Evolutionary conservation across 208 protist species (phyloP), one percentile per base, ranked within the genome.

Genomic region (Borovskyia barvae): DNA sequence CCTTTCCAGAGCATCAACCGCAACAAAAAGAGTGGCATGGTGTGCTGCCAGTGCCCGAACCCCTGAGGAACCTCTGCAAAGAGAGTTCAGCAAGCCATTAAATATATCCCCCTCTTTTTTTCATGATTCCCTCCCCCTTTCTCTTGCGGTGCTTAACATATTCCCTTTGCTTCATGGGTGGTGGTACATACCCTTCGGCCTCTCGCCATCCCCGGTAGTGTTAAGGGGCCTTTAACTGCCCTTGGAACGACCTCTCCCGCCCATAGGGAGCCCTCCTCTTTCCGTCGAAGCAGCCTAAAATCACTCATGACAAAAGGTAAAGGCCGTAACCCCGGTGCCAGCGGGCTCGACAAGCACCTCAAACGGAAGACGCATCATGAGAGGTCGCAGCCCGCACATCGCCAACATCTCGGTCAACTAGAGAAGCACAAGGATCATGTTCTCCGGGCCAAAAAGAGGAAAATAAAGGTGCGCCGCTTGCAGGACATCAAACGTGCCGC

Each of bases 401-500:
- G 94, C 15, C 67, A 81, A 52, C 80, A 92, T 47, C 76, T 97
- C 2, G 94, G 94, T 0, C 80, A 89, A 64, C 79, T 97, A 0
- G 94, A 97, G 61, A 97, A 97, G 73, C 86, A 95, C 62, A 96
- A 95, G 65, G 94, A 97, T 66, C 90, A 97, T 69, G 80, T 90
- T 2, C 58, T 93, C 35, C 80, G 94, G 17, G 71, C 92, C 6
- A 82, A 87, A 40, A 80, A 86, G 61, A 75, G 87, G 19, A 81
- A 92, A 41, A 63, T 66, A 0, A 96, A 96, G 60, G 74, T 93
- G 12, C 53, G 85, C 49, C 68, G 73, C 12, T 73, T 97, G 15
- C 55, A 80, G 43, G 36, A 89, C 37, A 69, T 97, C 26, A 89
- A 92, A 67, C 78, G 90, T 0, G 80, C 82, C 3, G 92, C 85